Evolutionary conservation across 2,329 filamentous ascomycete genomes (phyloP).

Genomic region (Aspergillus fructus): DNA sequence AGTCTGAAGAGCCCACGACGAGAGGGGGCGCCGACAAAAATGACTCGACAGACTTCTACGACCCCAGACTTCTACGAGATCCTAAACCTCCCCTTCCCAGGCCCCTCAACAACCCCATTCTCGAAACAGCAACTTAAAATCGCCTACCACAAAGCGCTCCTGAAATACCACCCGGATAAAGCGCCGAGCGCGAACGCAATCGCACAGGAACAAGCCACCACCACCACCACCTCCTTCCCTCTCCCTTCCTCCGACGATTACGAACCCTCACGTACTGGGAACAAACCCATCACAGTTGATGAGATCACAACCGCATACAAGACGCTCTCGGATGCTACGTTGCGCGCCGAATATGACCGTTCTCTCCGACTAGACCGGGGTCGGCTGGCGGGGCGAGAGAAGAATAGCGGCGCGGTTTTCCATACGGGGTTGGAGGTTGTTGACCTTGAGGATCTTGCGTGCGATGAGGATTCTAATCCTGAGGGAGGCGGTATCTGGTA

Average conservation of each 20-base stretch:
- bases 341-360: constrained; percentile 52
- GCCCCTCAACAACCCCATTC: constrained; percentile 21
- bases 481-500: constrained; percentile 51
- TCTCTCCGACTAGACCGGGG: constrained; percentile 37
- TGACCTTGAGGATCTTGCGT: constrained; percentile 57
- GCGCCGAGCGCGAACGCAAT: constrained; percentile 17
- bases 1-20: neutral
- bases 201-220: constrained; percentile 3
- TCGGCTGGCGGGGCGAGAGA: constrained; percentile 24
- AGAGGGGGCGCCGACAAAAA: constrained; percentile 8
- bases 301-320: constrained; percentile 60
- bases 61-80: constrained; percentile 39
- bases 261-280: neutral
- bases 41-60: constrained; percentile 16
- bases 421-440: constrained; percentile 57
- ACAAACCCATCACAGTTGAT: constrained; percentile 49
- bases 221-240: neutral
- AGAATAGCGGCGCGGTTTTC: constrained; percentile 37
- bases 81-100: constrained; percentile 37
- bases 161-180: constrained; percentile 62
- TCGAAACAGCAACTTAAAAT: constrained; percentile 48
- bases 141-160: constrained; percentile 58
- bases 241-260: neutral
- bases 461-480: constrained; percentile 34
- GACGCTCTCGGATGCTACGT: constrained; percentile 47